Conservation (phyloP, 108 stramenopile species). For the Thalassiosira profunda region DNA sequence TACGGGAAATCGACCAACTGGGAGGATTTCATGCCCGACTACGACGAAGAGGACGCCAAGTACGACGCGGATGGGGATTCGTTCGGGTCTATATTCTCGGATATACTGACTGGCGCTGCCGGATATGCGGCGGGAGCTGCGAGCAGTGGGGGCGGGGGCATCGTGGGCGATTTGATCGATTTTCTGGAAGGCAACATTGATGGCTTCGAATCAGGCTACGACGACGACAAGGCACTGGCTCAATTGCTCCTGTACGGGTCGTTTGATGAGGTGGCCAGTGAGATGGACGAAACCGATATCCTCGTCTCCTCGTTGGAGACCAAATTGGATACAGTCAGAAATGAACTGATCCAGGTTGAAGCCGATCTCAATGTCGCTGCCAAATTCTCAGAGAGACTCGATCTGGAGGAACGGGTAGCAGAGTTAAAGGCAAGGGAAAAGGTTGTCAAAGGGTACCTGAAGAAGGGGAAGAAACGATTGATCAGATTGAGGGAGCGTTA, state of each 20-base stretch:
- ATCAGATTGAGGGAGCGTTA: constrained; percentile 76
- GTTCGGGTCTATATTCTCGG: constrained; percentile 79
- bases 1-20: constrained; percentile 56
- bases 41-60: constrained; percentile 57
- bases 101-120: constrained; percentile 67
- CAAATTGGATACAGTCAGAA: constrained; percentile 55
- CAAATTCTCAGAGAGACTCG: constrained; percentile 65
- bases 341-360: constrained; percentile 55
- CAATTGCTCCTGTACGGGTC: constrained; percentile 59
- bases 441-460: constrained; percentile 70
- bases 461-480: constrained; percentile 70
- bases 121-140: constrained; percentile 50
- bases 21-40: constrained; percentile 87
- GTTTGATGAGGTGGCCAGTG: constrained; percentile 71
- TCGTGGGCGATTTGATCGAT: constrained; percentile 79
- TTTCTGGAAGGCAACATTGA: constrained; percentile 82
- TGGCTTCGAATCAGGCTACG: constrained; percentile 48
- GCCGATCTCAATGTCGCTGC: constrained; percentile 55
- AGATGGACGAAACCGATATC: constrained; percentile 84
- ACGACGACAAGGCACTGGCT: constrained; percentile 66
- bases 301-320: constrained; percentile 70
- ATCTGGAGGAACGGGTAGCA: constrained; percentile 64
- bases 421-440: constrained; percentile 78
- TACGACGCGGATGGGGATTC: constrained; percentile 85
- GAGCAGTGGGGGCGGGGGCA: constrained; percentile 35